Conservation (phyloP, 352 stramenopile genomes). For the Pythium volutum region DNA sequence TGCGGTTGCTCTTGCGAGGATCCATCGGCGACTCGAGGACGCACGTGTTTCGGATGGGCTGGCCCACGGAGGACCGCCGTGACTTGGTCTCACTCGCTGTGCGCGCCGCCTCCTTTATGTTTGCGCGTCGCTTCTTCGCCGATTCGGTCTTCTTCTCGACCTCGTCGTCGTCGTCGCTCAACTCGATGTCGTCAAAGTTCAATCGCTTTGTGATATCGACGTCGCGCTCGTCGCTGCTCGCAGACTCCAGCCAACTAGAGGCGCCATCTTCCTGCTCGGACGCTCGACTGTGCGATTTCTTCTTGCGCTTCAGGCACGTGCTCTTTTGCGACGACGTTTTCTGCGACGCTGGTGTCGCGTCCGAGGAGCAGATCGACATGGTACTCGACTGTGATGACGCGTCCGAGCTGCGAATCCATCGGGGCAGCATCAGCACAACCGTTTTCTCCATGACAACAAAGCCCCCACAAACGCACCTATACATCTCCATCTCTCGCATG, state of each 20-base stretch:
- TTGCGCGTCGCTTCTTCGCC: slow-evolving; percentile 2
- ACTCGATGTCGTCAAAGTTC: slow-evolving; percentile 15
- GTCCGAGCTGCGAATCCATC: neutral
- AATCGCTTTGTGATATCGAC: slow-evolving; percentile 16
- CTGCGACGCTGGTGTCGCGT: slow-evolving; percentile 3
- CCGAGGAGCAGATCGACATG: slow-evolving; percentile 8
- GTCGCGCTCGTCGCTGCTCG: slow-evolving; percentile 4
- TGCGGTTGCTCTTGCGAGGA: neutral
- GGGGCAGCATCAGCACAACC: neutral
- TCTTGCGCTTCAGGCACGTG: slow-evolving; percentile 19
- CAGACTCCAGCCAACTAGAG: neutral
- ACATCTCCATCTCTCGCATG: neutral
- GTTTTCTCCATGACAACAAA: neutral
- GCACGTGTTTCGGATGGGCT: slow-evolving; percentile 26
- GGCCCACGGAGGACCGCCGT: neutral
- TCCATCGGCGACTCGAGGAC: slow-evolving; percentile 23
- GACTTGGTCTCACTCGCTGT: neutral
- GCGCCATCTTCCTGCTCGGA: neutral
- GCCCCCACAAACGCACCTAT: neutral
- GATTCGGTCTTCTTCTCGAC: neutral
- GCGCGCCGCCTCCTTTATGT: neutral
- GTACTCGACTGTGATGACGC: slow-evolving; percentile 1
- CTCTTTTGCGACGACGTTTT: slow-evolving; percentile 3
- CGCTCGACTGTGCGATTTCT: slow-evolving; percentile 4
- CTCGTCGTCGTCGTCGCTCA: slow-evolving; percentile 2